These are phyloP conservation scores for Mycena haematopus DNA, from an alignment of 768 basidiomycete species.

Conservation along the genomic window DNA sequence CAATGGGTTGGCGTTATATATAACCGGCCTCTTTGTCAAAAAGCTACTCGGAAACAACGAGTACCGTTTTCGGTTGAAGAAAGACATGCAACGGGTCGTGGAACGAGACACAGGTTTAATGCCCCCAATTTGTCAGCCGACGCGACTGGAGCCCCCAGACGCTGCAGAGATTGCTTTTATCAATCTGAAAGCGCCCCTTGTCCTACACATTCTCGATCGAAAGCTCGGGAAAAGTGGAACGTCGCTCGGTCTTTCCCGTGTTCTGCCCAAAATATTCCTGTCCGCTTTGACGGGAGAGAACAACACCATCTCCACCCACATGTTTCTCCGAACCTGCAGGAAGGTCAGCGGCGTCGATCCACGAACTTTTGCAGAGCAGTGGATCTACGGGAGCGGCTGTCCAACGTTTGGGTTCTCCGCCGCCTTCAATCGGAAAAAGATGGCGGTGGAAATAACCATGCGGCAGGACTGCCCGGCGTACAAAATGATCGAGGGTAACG, in stretches of 20 bases:
- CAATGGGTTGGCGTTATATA: constrained; percentile 90
- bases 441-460: constrained; percentile 97
- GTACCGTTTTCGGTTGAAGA: constrained; percentile 92
- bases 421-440: constrained; percentile 95
- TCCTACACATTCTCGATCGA: constrained; percentile 94
- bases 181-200: constrained; percentile 94
- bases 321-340: constrained; percentile 89
- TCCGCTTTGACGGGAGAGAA: constrained; percentile 93
- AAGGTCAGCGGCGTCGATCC: constrained; percentile 94
- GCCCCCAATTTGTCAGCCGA: constrained; percentile 94
- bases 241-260: constrained; percentile 90
- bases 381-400: constrained; percentile 98
- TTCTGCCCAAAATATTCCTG: constrained; percentile 93
- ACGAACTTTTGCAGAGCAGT: constrained; percentile 94
- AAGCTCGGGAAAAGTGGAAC: constrained; percentile 95
- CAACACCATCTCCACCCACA: constrained; percentile 87
- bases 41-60: constrained; percentile 95
- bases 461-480: constrained; percentile 85
- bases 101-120: constrained; percentile 87
- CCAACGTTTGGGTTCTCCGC: constrained; percentile 90
- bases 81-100: constrained; percentile 93
- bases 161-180: constrained; percentile 81
- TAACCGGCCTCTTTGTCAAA: constrained; percentile 86
- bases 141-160: constrained; percentile 85
- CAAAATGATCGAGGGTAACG: constrained; percentile 71